These are phyloP conservation scores for Skeletonema potamos DNA, from an alignment of 108 stramenopile species.

Conservation along the genomic window DNA sequence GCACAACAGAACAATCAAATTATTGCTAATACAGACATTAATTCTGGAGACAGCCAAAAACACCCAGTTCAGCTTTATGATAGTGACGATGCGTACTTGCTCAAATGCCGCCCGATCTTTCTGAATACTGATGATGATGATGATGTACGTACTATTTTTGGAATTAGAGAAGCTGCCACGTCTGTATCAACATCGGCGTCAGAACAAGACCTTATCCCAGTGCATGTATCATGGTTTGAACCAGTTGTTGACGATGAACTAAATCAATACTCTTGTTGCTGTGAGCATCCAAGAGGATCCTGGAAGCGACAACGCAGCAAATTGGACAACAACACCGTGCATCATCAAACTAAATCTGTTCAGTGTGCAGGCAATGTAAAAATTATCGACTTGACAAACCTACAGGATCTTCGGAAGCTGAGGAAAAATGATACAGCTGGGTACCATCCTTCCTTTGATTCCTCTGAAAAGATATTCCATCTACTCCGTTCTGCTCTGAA, in stretches of 20 bases:
- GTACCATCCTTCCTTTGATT: constrained; percentile 26
- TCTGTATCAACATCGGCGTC: neutral
- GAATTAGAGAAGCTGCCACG: constrained; percentile 7
- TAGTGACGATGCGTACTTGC: constrained; percentile 38
- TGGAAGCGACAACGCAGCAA: constrained; percentile 16
- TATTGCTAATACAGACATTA: neutral
- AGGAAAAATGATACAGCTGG: neutral
- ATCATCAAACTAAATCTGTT: neutral
- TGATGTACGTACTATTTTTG: constrained; percentile 5
- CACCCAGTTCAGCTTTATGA: constrained; percentile 22
- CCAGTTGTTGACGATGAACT: constrained; percentile 12
- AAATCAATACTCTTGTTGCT: constrained; percentile 21
- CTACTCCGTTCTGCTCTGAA: constrained; percentile 39
- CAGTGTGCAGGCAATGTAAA: neutral
- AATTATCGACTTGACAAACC: constrained; percentile 37
- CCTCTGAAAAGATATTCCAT: constrained; percentile 43
- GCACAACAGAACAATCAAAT: neutral
- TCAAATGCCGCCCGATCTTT: constrained; percentile 23
- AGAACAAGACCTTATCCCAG: neutral
- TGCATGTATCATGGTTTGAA: constrained; percentile 14
- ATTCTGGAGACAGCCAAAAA: neutral
- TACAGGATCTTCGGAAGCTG: constrained; percentile 20
- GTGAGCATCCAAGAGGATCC: constrained; percentile 29
- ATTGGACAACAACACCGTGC: neutral
- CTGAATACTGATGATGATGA: neutral